phyloP scores from a whole-genome alignment of 768 basidiomycete species.

The Mycena filopes region DNA sequence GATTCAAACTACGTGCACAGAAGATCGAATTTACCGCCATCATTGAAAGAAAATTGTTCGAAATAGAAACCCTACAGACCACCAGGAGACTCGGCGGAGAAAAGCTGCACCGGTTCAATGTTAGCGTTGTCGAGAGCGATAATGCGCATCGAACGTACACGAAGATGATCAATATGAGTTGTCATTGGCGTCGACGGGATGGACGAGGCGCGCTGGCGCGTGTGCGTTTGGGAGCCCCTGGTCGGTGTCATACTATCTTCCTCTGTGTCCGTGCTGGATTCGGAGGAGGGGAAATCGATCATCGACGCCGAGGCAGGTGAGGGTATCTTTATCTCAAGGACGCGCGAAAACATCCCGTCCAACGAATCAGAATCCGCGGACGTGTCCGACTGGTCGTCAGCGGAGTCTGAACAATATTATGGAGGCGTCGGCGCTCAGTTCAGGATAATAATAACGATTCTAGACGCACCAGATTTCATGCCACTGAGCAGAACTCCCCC shows the following conservation, averaged over 20 bases:
- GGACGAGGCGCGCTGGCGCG: conserved; percentile 36
- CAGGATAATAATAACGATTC: background rate
- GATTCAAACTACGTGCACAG: conserved; percentile 14
- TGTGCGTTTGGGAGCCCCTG: background rate
- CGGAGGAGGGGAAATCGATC: conserved; percentile 9
- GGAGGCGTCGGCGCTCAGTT: background rate
- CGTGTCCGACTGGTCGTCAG: conserved; percentile 13
- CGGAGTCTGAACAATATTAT: background rate
- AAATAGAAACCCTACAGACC: conserved; percentile 21
- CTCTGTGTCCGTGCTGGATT: conserved; percentile 16
- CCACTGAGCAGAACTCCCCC: conserved; percentile 76
- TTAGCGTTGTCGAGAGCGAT: background rate
- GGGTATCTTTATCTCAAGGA: conserved; percentile 14
- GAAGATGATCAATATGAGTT: conserved; percentile 33
- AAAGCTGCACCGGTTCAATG: conserved; percentile 31
- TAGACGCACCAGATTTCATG: conserved; percentile 15
- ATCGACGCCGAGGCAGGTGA: background rate
- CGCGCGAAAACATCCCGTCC: conserved; percentile 1
- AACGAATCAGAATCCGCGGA: conserved; percentile 14
- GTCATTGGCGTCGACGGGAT: conserved; percentile 37
- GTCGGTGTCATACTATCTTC: conserved; percentile 23
- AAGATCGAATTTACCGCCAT: conserved; percentile 25
- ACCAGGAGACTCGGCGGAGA: conserved; percentile 40
- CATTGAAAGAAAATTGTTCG: background rate
- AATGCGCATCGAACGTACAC: conserved; percentile 33